Conservation (phyloP, 306 rosid species). For the Cucurbita moschata region DNA sequence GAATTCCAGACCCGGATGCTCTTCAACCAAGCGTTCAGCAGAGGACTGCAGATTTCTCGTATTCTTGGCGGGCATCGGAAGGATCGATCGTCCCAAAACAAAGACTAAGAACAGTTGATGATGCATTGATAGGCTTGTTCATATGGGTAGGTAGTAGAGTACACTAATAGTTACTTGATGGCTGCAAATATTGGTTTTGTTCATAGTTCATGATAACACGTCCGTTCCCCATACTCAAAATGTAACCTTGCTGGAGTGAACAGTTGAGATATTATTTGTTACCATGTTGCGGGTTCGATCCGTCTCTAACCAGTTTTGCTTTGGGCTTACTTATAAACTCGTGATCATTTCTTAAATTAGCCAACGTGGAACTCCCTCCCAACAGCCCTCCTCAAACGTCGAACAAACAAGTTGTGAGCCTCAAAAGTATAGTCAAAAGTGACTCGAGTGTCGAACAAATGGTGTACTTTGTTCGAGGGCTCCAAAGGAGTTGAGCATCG, state of each 20-base stretch:
- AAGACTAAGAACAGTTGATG: conserved; percentile 23
- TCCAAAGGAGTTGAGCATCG: too few species aligned
- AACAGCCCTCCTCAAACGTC: too few species aligned
- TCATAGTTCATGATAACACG: not conserved
- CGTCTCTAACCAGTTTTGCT: too few species aligned
- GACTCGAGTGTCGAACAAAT: too few species aligned
- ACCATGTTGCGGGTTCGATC: too few species aligned
- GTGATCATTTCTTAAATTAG: too few species aligned
- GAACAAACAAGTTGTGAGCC: too few species aligned
- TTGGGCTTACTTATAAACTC: too few species aligned
- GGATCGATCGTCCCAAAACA: conserved; percentile 70
- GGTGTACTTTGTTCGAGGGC: too few species aligned
- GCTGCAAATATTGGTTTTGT: conserved; percentile 3
- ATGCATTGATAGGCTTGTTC: conserved; percentile 4
- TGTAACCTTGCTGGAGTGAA: not conserved
- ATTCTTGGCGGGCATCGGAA: conserved; percentile 92
- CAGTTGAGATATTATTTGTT: not conserved
- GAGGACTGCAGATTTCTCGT: conserved; percentile 90
- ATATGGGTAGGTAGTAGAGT: not conserved
- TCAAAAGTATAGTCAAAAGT: too few species aligned
- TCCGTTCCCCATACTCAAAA: not conserved
- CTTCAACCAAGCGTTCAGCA: conserved; percentile 88
- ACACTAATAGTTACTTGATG: not conserved
- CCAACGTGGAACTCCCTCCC: too few species aligned
- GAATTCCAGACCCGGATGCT: conserved; percentile 98